Evolutionary conservation across 2,329 filamentous ascomycete genomes (phyloP).

Genomic region (Pezicula radicicola): DNA sequence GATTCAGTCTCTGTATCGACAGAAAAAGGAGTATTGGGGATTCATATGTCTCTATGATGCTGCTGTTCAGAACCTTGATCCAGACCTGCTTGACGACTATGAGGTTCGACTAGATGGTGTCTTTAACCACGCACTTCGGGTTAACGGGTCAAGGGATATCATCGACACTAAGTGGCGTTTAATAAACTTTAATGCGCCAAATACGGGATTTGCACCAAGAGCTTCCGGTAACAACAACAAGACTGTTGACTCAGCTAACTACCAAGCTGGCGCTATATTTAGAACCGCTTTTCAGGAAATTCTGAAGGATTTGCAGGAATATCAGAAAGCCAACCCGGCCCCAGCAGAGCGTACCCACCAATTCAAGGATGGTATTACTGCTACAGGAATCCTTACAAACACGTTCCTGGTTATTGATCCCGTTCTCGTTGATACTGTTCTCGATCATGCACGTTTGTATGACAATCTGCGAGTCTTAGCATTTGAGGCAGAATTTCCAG

Average conservation of each 20-base stretch:
- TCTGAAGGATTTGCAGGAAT: neutral
- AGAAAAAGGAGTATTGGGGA: neutral
- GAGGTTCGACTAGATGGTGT: neutral
- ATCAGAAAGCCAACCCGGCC: too few relatives aligned
- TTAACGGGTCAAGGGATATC: neutral
- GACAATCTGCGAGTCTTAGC: neutral
- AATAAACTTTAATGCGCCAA: slow-evolving; percentile 13
- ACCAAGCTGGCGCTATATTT: neutral
- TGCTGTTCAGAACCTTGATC: neutral
- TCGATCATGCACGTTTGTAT: neutral
- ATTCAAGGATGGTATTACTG: neutral
- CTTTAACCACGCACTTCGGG: neutral
- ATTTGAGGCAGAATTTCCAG: neutral
- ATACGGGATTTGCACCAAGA: slow-evolving; percentile 6
- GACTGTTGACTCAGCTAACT: neutral
- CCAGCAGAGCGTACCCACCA: neutral
- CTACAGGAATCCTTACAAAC: neutral
- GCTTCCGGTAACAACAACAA: neutral
- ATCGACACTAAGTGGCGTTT: neutral
- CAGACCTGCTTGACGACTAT: neutral
- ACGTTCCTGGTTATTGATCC: neutral
- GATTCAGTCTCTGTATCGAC: neutral
- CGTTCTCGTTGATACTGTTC: neutral
- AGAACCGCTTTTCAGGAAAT: neutral
- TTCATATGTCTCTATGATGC: neutral